Percentiles rank a stretch among this genome's conserved stretches.
These are phyloP conservation scores for Tremella mesenterica DNA, from an alignment of 768 basidiomycete species.

Conservation along the genomic window DNA sequence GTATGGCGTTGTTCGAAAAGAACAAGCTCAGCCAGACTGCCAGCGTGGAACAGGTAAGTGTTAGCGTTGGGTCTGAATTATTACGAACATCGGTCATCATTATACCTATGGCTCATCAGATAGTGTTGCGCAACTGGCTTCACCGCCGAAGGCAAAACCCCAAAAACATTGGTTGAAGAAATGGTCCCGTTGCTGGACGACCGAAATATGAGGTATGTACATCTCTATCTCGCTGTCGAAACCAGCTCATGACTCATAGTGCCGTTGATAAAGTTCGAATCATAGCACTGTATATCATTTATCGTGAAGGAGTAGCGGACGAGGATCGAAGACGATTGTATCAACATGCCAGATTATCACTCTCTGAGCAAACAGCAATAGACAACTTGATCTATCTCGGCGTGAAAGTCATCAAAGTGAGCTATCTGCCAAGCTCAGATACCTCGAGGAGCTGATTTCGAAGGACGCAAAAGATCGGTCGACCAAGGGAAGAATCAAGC, in stretches of 20 bases:
- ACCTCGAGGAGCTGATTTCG: neutral
- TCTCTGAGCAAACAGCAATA: conserved; percentile 86
- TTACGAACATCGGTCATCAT: no score
- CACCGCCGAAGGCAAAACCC: conserved; percentile 85
- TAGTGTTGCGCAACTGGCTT: conserved; percentile 90
- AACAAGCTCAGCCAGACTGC: conserved; percentile 74
- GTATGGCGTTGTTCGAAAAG: conserved; percentile 85
- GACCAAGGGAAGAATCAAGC: conserved; percentile 69
- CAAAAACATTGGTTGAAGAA: conserved; percentile 89
- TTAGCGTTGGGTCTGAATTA: no score
- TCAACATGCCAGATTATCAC: conserved; percentile 79
- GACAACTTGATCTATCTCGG: conserved; percentile 79
- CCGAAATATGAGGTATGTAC: conserved; percentile 70
- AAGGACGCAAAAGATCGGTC: conserved; percentile 67
- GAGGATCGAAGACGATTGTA: conserved; percentile 90
- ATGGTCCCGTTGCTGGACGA: conserved; percentile 95
- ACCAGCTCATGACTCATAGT: conserved; percentile 46
- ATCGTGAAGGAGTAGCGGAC: conserved; percentile 95
- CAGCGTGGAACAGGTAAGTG: conserved; percentile 74
- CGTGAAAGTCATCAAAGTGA: conserved; percentile 69
- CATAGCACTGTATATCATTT: conserved; percentile 87
- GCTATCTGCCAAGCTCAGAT: neutral
- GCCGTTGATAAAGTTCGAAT: conserved; percentile 90
- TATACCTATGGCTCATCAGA: no score
- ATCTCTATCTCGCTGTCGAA: conserved; percentile 1